Base-by-base conservation (phyloP, 306 rosid species). In the Alnus glutinosa region DNA sequence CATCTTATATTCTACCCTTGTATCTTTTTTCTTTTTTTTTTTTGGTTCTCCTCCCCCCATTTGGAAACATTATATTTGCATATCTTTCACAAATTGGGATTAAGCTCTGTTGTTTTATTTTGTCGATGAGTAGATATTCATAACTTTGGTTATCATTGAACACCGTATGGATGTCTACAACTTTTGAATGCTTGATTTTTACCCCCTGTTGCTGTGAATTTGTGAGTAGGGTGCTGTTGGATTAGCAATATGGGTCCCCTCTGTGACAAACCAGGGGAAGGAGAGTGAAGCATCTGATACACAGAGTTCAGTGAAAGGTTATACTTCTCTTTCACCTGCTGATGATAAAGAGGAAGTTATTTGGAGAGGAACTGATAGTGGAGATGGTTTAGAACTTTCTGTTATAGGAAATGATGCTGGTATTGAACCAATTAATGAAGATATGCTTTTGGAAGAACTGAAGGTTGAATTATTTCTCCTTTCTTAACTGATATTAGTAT, bases 231-330 rank as follows among this genome's bases (percentile, higher is more conserved):
- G 98, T 11, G 99, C 99, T 54, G 99, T 95, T 88, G 98, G 99
- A 79, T 89, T 95, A 90, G 99, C 99, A 79, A 95, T 95, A 81
- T 95, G 99, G 99, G 99, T 95, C 77, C 99, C 99, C 78, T 91
- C 99, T 30, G 97, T 95, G 85, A 80, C 97, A 77, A 95, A 90
- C 78, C 97, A 77, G 80, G 68, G 50, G 28, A 93, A 90, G 83
- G 99, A 90, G 81, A 88, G 70, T 71, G 96, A 95, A 76, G 55
- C 85, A 32, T 80, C 89, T 50, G 93, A 90, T 82, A 52, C 88
- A 62, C 85, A 86, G 76, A 88, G 57, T 81, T 61, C 85, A 71
- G 81, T 85, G 36, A 89, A 90, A 89, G 97, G 85, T 55, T 93
- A 93, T 86, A 80, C 89, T 74, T 81, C 94, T 84, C 61, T 95